Evolutionary conservation across 225 moss, liverwort and hornwort species (phyloP).

Genomic region (Climacium dendroides): DNA sequence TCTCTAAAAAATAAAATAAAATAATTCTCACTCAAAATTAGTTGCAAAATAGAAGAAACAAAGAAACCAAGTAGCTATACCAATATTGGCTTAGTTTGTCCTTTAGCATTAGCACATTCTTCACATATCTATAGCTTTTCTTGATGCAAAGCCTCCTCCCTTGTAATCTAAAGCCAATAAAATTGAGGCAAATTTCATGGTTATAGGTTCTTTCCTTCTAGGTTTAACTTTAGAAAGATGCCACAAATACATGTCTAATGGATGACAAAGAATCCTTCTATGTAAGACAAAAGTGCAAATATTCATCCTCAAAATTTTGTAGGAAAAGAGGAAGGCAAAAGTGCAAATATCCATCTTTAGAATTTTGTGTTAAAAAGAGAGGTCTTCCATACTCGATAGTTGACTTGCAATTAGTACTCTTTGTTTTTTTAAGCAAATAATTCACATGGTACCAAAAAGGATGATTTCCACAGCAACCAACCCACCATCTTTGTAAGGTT

Average conservation of each 20-base stretch:
- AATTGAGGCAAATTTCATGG: accelerated
- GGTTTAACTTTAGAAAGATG: too few relatives aligned
- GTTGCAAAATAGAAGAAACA: not conserved
- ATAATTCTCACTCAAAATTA: not conserved
- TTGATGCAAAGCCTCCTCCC: not conserved
- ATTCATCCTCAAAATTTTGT: too few relatives aligned
- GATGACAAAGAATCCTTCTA: too few relatives aligned
- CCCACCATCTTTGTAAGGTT: too few relatives aligned
- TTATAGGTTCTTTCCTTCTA: not conserved
- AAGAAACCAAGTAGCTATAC: accelerated
- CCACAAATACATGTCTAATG: too few relatives aligned
- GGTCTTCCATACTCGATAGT: not conserved
- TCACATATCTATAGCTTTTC: not conserved
- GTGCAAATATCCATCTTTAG: too few relatives aligned
- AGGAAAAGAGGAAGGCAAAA: too few relatives aligned
- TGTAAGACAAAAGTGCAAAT: too few relatives aligned
- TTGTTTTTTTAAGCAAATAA: not conserved
- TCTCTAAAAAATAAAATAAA: accelerated
- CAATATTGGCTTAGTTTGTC: accelerated
- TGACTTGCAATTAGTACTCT: not conserved
- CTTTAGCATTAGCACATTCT: not conserved
- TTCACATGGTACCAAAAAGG: accelerated
- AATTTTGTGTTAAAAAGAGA: too few relatives aligned
- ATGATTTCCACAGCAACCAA: accelerated
- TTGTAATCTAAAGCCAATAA: accelerated